Evolutionary conservation across 2,329 filamentous ascomycete genomes (phyloP).

Genomic region (Helminthosporium solani): DNA sequence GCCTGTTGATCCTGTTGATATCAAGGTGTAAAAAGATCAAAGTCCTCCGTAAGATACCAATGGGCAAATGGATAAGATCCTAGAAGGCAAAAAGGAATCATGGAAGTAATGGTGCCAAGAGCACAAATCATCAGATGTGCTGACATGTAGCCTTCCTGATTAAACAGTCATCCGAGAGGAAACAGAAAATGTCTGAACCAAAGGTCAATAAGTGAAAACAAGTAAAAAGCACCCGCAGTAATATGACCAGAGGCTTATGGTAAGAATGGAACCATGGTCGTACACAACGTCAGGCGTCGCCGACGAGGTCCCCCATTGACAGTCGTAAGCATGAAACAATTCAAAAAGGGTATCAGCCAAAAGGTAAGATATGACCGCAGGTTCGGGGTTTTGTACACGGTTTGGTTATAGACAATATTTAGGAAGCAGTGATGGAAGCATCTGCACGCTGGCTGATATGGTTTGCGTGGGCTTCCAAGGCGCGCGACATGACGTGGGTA

Average conservation of each 20-base stretch:
- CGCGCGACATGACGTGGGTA: slow-evolving; percentile 68
- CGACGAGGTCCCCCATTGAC: slow-evolving; percentile 4
- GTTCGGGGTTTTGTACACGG: slow-evolving; percentile 21
- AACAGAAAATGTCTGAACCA: too few relatives aligned
- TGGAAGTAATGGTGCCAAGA: too few relatives aligned
- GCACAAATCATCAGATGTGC: too few relatives aligned
- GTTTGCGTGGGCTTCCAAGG: slow-evolving; percentile 63
- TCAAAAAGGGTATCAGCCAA: slow-evolving; percentile 19
- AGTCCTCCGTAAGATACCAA: too few relatives aligned
- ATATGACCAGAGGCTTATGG: neutral
- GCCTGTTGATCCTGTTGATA: too few relatives aligned
- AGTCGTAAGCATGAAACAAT: slow-evolving; percentile 13
- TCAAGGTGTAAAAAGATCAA: too few relatives aligned
- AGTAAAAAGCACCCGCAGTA: too few relatives aligned
- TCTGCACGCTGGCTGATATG: slow-evolving; percentile 64
- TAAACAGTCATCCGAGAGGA: neutral
- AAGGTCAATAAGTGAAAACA: too few relatives aligned
- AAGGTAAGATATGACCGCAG: slow-evolving; percentile 4
- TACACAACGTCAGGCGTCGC: slow-evolving; percentile 10
- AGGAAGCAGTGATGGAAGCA: slow-evolving; percentile 42
- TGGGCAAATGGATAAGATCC: too few relatives aligned
- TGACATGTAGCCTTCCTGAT: too few relatives aligned
- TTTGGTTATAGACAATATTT: slow-evolving; percentile 20
- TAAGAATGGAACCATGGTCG: slow-evolving; percentile 3
- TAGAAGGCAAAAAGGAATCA: too few relatives aligned